Percentiles rank a stretch among this genome's conserved stretches.
Conservation (phyloP, 2,329 filamentous ascomycete genomes). For the Aureobasidium sp. region DNA sequence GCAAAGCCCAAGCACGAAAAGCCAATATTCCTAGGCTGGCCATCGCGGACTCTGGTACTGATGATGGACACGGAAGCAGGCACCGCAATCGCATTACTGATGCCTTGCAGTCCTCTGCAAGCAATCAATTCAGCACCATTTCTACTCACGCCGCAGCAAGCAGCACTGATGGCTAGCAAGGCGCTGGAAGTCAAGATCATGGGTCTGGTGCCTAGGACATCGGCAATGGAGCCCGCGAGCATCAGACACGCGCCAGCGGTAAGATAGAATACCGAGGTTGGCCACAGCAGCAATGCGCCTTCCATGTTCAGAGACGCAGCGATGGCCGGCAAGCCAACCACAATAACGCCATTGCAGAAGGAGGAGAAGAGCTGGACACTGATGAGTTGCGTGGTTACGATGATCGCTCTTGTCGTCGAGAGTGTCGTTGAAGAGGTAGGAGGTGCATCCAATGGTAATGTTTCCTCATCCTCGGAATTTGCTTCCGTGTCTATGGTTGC, state of each 20-base stretch:
- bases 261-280: conserved; percentile 30
- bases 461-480: neutral
- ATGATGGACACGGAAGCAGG: conserved; percentile 38
- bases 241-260: conserved; percentile 44
- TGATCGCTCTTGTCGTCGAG: conserved; percentile 15
- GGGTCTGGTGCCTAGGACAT: conserved; percentile 40
- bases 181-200: conserved; percentile 40
- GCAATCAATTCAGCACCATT: conserved; percentile 23
- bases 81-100: conserved; percentile 14
- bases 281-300: conserved; percentile 21
- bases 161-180: conserved; percentile 27
- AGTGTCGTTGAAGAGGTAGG: neutral
- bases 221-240: conserved; percentile 41
- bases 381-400: conserved; percentile 18
- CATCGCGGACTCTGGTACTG: conserved; percentile 40
- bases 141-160: conserved; percentile 34
- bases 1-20: conserved; percentile 44
- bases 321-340: conserved; percentile 19
- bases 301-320: neutral
- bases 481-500: neutral
- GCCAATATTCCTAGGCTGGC: conserved; percentile 42
- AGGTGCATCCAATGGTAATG: neutral
- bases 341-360: conserved; percentile 20
- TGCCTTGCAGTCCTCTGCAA: conserved; percentile 13
- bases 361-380: conserved; percentile 19